Conservation (phyloP, 768 basidiomycete genomes). For the Lepiota venenata region DNA sequence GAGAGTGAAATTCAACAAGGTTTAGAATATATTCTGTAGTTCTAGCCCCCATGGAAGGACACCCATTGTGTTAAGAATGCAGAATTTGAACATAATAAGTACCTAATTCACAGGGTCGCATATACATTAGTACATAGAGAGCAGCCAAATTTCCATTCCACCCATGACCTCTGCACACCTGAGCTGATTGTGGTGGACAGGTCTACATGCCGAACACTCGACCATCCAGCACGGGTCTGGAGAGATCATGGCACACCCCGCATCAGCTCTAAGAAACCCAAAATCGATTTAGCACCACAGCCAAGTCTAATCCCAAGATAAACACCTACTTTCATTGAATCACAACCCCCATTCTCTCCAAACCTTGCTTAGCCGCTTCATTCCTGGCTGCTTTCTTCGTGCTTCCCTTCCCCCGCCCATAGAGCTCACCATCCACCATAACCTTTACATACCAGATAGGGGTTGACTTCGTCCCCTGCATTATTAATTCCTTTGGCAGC, state of each 20-base stretch:
- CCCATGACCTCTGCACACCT: constrained; percentile 10
- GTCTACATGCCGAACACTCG: neutral
- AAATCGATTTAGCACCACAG: constrained; percentile 2
- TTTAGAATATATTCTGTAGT: no score
- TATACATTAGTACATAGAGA: neutral
- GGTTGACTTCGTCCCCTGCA: constrained; percentile 57
- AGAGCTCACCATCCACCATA: constrained; percentile 54
- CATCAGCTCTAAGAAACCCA: neutral
- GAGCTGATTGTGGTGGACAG: constrained; percentile 9
- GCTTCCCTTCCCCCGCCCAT: constrained; percentile 62
- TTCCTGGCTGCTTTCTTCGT: constrained; percentile 81
- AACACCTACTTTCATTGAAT: constrained; percentile 39
- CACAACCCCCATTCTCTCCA: constrained; percentile 53
- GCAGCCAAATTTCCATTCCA: neutral
- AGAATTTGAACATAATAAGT: no score
- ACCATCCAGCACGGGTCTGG: constrained; percentile 12
- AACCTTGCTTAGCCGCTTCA: constrained; percentile 76
- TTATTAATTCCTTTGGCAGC: constrained; percentile 19
- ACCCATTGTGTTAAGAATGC: no score
- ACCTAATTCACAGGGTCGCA: neutral
- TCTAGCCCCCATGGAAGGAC: no score
- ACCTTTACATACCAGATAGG: constrained; percentile 74
- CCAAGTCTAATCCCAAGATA: neutral
- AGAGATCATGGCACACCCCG: constrained; percentile 5
- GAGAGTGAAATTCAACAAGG: no score